Evolutionary conservation across 2,329 filamentous ascomycete genomes (phyloP).

Genomic region (Elsinoe batatas): DNA sequence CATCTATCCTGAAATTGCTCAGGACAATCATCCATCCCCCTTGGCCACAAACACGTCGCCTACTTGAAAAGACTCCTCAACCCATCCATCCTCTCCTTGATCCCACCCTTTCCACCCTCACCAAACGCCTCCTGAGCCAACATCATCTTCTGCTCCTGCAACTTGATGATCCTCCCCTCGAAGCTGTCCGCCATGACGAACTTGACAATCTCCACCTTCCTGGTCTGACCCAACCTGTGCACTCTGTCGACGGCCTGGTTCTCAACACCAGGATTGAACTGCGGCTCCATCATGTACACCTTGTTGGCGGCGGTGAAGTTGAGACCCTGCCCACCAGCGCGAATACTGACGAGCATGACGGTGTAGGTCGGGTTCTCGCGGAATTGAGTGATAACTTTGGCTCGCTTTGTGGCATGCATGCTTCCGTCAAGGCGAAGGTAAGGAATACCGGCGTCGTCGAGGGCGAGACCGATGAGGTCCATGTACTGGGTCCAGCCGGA

Average conservation of each 20-base stretch:
- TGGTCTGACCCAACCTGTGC: constrained; percentile 78
- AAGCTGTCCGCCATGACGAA: constrained; percentile 89
- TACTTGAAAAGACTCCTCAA: constrained; percentile 47
- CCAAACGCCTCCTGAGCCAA: constrained; percentile 79
- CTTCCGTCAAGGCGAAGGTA: constrained; percentile 82
- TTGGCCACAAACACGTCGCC: not conserved
- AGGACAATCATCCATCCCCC: not conserved
- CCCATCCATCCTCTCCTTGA: constrained; percentile 55
- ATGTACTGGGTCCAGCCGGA: constrained; percentile 94
- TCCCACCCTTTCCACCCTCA: constrained; percentile 46
- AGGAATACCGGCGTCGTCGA: constrained; percentile 55
- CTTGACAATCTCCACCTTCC: constrained; percentile 75
- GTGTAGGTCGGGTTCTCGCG: constrained; percentile 60
- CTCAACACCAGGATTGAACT: constrained; percentile 93
- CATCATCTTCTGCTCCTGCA: constrained; percentile 89
- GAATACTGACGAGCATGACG: constrained; percentile 85
- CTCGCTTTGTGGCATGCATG: constrained; percentile 68
- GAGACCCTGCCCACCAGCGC: constrained; percentile 80
- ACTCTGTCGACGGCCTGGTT: constrained; percentile 91
- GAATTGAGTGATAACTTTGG: constrained; percentile 66
- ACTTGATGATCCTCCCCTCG: constrained; percentile 81
- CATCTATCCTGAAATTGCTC: too few species aligned
- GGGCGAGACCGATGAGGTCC: constrained; percentile 78
- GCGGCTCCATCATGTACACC: constrained; percentile 96
- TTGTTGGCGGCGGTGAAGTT: constrained; percentile 79